These are phyloP conservation scores for Trichophaea hybrida DNA, from an alignment of 2,329 filamentous ascomycete species.

Conservation along the genomic window DNA sequence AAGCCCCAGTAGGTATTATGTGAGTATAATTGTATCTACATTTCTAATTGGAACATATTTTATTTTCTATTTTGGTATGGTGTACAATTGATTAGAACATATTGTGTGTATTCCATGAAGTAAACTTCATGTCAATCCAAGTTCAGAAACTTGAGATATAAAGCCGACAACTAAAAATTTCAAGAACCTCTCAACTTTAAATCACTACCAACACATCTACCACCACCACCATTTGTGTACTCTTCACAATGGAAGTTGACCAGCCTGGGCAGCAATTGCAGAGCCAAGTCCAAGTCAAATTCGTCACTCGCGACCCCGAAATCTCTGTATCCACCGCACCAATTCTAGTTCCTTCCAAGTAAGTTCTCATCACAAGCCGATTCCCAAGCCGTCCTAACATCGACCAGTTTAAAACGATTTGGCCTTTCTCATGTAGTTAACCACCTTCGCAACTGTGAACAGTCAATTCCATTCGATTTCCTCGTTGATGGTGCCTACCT, in stretches of 20 bases:
- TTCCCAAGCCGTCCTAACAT: not conserved
- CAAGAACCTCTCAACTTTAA: not conserved
- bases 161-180: too few relatives aligned
- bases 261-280: conserved; percentile 9
- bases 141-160: too few relatives aligned
- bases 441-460: conserved; percentile 52
- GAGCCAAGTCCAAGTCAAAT: conserved; percentile 51
- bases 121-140: too few relatives aligned
- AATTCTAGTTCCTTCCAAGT: conserved; percentile 17
- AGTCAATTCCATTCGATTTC: conserved; percentile 77
- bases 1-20: too few relatives aligned
- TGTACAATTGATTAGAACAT: too few relatives aligned
- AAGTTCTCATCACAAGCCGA: not conserved
- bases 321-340: conserved; percentile 42
- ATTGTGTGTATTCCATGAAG: too few relatives aligned
- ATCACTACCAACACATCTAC: not conserved
- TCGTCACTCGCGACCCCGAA: conserved; percentile 49
- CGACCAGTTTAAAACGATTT: conserved; percentile 51
- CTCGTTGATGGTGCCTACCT: conserved; percentile 88
- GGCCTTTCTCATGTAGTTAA: conserved; percentile 56
- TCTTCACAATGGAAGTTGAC: not conserved
- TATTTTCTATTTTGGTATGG: too few relatives aligned
- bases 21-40: too few relatives aligned
- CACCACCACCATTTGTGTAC: not conserved
- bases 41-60: too few relatives aligned